Percentiles rank a stretch among this genome's conserved stretches.
These are phyloP conservation scores for Rhypophila decipiens DNA, from an alignment of 495 filamentous ascomycete species.

Conservation along the genomic window DNA sequence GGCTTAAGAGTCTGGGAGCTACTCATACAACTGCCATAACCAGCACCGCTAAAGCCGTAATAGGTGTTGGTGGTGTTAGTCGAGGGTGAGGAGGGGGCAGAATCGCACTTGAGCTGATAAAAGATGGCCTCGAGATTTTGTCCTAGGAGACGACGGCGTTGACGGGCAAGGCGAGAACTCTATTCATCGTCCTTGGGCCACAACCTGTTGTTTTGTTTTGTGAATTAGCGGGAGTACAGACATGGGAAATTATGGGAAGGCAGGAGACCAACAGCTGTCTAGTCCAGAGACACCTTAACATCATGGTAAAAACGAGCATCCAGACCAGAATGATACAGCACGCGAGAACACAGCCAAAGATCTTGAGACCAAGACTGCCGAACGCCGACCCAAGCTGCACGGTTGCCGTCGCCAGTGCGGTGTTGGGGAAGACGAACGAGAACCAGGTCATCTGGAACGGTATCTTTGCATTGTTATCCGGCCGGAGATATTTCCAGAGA, in stretches of 20 bases:
- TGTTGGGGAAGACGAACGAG: conserved; percentile 84
- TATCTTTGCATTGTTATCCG: conserved; percentile 44
- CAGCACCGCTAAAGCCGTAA: too few relatives aligned
- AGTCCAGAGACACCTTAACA: conserved; percentile 59
- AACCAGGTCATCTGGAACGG: conserved; percentile 85
- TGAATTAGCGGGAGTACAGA: conserved; percentile 18
- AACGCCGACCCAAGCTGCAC: conserved; percentile 65
- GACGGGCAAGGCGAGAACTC: conserved; percentile 3
- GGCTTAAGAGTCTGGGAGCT: too few relatives aligned
- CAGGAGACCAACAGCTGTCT: conserved; percentile 38
- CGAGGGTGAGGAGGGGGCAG: too few relatives aligned
- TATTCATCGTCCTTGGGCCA: conserved; percentile 27
- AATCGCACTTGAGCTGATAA: too few relatives aligned
- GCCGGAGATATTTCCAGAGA: conserved; percentile 63
- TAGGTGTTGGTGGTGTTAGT: too few relatives aligned
- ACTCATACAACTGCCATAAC: too few relatives aligned
- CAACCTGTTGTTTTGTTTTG: conserved; percentile 7
- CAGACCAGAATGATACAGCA: conserved; percentile 59
- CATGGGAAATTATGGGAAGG: conserved; percentile 5
- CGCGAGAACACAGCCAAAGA: conserved; percentile 62
- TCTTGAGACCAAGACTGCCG: conserved; percentile 51
- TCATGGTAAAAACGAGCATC: conserved; percentile 60
- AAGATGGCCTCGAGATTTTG: too few relatives aligned
- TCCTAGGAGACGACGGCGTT: too few relatives aligned
- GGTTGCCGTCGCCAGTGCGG: conserved; percentile 66